Percentiles rank a stretch among this genome's conserved stretches.
Evolutionary conservation across 2,329 filamentous ascomycete species (phyloP).

Genomic region (Sclerotinia minor): DNA sequence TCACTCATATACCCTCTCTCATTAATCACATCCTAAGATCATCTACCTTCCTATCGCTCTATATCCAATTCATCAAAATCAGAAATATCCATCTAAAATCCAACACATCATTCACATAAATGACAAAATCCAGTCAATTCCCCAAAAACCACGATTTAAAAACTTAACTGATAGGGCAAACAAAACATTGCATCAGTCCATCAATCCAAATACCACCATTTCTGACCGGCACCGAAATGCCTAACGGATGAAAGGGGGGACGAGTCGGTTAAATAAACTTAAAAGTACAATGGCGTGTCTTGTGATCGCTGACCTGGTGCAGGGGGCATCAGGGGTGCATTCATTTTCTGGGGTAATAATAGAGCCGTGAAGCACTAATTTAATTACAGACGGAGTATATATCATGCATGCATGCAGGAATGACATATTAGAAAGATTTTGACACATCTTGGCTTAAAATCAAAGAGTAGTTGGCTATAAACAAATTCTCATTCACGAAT

Average conservation of each 20-base stretch:
- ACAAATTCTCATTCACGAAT: background rate
- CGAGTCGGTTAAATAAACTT: conserved; percentile 12
- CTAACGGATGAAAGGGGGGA: conserved; percentile 15
- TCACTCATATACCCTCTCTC: background rate
- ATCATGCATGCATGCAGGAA: conserved; percentile 16
- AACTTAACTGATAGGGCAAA: background rate
- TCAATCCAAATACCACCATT: background rate
- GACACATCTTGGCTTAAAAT: background rate
- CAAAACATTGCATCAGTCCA: background rate
- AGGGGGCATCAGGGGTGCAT: background rate
- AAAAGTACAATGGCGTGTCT: background rate
- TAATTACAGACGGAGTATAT: too few species aligned
- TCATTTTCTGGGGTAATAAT: conserved; percentile 5
- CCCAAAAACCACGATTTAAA: background rate
- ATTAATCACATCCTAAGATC: too few species aligned
- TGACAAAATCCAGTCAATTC: background rate
- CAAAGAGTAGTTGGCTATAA: background rate
- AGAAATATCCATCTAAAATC: background rate
- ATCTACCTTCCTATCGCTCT: background rate
- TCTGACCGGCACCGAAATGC: background rate
- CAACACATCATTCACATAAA: too few species aligned
- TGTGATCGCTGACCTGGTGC: conserved; percentile 9
- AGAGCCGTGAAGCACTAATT: background rate
- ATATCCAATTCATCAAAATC: background rate
- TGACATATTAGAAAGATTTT: background rate